Conservation (phyloP, 305 asterid species). For the Fraxinus sp. region DNA sequence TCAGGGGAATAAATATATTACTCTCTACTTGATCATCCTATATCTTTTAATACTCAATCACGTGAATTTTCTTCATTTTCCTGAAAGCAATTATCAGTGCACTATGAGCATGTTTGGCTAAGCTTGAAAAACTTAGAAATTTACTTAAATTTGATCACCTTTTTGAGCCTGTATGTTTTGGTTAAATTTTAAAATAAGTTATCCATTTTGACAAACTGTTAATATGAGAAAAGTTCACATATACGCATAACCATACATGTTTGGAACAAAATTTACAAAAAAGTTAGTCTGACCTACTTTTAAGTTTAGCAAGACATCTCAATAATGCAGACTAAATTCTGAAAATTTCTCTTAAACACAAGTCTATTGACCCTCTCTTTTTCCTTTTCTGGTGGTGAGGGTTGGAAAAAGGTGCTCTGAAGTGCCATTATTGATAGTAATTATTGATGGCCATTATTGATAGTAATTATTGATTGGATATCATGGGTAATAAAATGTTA, state of each 20-base stretch:
- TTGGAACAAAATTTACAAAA: background rate
- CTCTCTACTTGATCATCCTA: background rate
- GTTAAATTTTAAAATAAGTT: background rate
- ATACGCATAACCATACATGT: background rate
- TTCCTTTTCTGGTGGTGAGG: background rate
- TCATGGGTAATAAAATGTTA: background rate
- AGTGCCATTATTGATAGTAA: background rate
- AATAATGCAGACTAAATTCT: background rate
- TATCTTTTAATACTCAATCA: background rate
- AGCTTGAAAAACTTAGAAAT: background rate
- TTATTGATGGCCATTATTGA: background rate
- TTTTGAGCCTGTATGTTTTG: background rate
- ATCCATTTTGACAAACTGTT: background rate
- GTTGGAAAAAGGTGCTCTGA: background rate
- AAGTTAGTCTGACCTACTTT: background rate
- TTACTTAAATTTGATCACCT: background rate
- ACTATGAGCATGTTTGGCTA: background rate
- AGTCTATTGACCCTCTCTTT: background rate
- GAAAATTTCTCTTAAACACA: background rate
- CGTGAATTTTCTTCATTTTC: background rate
- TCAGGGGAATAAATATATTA: background rate
- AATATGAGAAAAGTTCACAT: background rate
- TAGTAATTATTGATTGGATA: background rate
- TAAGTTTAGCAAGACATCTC: background rate
- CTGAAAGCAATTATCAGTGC: background rate